Evolutionary conservation across 345 rosid species (phyloP).

Genomic region (Clausena lansium): DNA sequence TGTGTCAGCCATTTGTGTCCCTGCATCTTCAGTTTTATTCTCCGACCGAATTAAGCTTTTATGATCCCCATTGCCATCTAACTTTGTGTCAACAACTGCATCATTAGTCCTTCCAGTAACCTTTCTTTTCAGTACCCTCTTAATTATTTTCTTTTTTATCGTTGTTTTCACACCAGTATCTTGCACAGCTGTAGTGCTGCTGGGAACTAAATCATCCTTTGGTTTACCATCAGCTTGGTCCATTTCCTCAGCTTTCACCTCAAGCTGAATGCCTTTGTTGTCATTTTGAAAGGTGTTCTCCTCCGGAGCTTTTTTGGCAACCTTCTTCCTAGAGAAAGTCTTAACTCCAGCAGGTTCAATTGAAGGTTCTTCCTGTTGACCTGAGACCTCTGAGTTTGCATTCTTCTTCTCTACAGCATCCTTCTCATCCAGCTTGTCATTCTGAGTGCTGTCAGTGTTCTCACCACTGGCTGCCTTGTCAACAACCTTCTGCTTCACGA

Average conservation of each 20-base stretch:
- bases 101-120: constrained; percentile 35
- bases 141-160: constrained; percentile 70
- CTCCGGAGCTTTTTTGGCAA: constrained; percentile 43
- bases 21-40: constrained; percentile 25
- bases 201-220: constrained; percentile 43
- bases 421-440: constrained; percentile 39
- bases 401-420: constrained; percentile 40
- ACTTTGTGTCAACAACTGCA: constrained; percentile 35
- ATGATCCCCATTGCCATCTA: constrained; percentile 40
- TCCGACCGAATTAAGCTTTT: constrained; percentile 27
- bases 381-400: constrained; percentile 37
- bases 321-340: constrained; percentile 53
- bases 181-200: constrained; percentile 31
- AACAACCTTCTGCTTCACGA: constrained; percentile 61
- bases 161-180: constrained; percentile 51
- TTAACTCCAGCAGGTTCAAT: constrained; percentile 38
- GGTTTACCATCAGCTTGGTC: constrained; percentile 41
- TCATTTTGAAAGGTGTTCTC: constrained; percentile 34
- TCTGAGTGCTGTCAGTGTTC: constrained; percentile 36
- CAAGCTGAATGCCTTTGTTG: constrained; percentile 35
- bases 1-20: constrained; percentile 32
- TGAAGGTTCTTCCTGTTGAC: constrained; percentile 41
- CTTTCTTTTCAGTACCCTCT: constrained; percentile 82
- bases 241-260: constrained; percentile 42
- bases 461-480: constrained; percentile 43